These are phyloP conservation scores for Russula emetica DNA, from an alignment of 768 basidiomycete genomes.

Conservation along the genomic window DNA sequence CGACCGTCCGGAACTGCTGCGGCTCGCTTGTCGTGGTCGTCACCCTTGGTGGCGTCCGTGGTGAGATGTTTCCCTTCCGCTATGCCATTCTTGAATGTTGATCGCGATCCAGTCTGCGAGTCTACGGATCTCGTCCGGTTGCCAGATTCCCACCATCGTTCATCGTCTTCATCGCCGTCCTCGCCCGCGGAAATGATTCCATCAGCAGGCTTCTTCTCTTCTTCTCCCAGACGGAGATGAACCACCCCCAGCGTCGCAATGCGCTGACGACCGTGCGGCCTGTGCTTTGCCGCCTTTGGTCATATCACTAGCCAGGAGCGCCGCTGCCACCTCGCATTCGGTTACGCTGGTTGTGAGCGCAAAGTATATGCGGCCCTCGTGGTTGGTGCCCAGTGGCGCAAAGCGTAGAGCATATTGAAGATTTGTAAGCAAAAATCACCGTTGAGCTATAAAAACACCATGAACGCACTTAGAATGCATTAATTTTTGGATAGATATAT, in stretches of 20 bases:
- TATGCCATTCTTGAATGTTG: conserved; percentile 45
- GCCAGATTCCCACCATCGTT: conserved; percentile 75
- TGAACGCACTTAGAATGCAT: too few species aligned
- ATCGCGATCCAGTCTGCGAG: conserved; percentile 61
- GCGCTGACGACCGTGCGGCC: conserved; percentile 38
- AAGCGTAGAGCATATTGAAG: conserved; percentile 56
- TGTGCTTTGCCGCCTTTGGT: conserved; percentile 41
- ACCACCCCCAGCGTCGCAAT: conserved; percentile 68
- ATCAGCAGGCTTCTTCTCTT: conserved; percentile 41
- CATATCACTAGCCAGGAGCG: conserved; percentile 34
- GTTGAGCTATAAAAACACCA: too few species aligned
- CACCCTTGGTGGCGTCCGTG: neutral
- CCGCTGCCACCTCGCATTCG: conserved; percentile 50
- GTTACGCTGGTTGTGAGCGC: conserved; percentile 54
- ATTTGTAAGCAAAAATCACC: too few species aligned
- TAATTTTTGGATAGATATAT: too few species aligned
- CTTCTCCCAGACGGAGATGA: conserved; percentile 74
- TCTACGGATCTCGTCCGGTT: conserved; percentile 58
- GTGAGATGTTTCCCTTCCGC: conserved; percentile 32
- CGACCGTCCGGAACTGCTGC: neutral
- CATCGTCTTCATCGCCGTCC: conserved; percentile 36
- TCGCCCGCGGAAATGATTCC: conserved; percentile 21
- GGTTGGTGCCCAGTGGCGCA: conserved; percentile 60
- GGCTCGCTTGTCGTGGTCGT: neutral
- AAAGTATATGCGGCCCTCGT: conserved; percentile 65